These are phyloP conservation scores for Cruciata laevipes DNA, from an alignment of 257 asterid genomes.

Conservation along the genomic window DNA sequence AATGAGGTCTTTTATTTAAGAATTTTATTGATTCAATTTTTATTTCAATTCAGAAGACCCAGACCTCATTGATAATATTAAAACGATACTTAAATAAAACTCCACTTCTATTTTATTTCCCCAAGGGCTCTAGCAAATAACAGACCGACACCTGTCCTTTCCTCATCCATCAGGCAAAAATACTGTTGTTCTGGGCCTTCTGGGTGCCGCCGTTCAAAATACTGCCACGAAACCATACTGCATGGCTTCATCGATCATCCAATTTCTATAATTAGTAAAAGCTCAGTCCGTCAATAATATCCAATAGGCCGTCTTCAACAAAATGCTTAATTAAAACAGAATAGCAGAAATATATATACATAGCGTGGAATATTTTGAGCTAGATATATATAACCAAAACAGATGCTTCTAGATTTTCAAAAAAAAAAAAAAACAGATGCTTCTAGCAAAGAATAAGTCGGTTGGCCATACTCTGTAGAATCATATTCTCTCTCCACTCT, in stretches of 20 bases:
- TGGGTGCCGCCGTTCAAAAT: neutral
- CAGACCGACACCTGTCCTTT: neutral
- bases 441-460: neutral
- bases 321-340: neutral
- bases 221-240: neutral
- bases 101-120: too few relatives aligned
- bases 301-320: neutral
- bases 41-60: too few relatives aligned
- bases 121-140: too few relatives aligned
- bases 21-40: too few relatives aligned
- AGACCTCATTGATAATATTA: too few relatives aligned
- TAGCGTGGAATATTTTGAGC: neutral
- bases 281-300: neutral
- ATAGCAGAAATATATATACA: too few relatives aligned
- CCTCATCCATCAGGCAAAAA: neutral
- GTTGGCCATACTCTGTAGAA: neutral
- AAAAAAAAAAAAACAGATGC: conserved; percentile 1
- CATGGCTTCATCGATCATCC: neutral
- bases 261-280: neutral
- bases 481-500: neutral
- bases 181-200: neutral
- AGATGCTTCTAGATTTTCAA: conserved; percentile 1
- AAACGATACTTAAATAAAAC: too few relatives aligned
- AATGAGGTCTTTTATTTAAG: too few relatives aligned
- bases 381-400: neutral